Percentiles rank a stretch among this genome's conserved stretches.
Evolutionary conservation across 1,139 yeast species (phyloP).

Genomic region (Candida glucosophila): DNA sequence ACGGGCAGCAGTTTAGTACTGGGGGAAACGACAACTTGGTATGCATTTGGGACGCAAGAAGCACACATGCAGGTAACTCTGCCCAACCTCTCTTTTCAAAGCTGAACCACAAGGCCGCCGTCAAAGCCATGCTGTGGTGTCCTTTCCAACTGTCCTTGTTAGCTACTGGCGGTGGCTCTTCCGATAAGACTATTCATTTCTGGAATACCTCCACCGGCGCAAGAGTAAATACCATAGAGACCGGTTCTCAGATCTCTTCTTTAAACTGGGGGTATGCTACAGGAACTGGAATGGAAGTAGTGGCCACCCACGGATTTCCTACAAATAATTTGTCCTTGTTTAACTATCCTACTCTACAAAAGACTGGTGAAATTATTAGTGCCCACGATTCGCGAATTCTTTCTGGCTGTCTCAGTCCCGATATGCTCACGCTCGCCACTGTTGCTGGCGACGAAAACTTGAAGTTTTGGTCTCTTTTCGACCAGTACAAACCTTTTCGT

Average conservation of each 20-base stretch:
- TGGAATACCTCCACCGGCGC: constrained; percentile 95
- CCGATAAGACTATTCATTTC: constrained; percentile 83
- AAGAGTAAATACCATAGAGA: constrained; percentile 75
- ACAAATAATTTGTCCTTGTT: constrained; percentile 77
- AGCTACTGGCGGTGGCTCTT: constrained; percentile 96
- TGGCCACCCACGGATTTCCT: constrained; percentile 93
- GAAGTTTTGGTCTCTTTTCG: constrained; percentile 92
- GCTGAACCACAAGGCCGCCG: constrained; percentile 85
- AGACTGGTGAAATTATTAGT: constrained; percentile 76
- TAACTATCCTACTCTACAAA: constrained; percentile 78
- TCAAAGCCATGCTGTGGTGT: constrained; percentile 93
- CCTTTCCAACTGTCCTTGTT: constrained; percentile 76
- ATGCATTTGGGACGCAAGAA: constrained; percentile 89
- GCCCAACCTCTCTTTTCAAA: constrained; percentile 65
- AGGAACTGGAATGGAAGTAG: constrained; percentile 75
- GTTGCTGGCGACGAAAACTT: constrained; percentile 96
- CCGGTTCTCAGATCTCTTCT: constrained; percentile 91
- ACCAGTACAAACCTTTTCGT: constrained; percentile 32
- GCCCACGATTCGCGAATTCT: constrained; percentile 92
- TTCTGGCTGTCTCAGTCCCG: constrained; percentile 81
- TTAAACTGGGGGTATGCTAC: constrained; percentile 80
- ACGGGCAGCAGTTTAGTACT: constrained; percentile 79
- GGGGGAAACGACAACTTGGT: constrained; percentile 96
- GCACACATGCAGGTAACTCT: constrained; percentile 18
- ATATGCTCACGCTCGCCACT: constrained; percentile 82